Evolutionary conservation across 2,329 filamentous ascomycete genomes (phyloP).

Genomic region (Colletotrichum gloeosporioides): DNA sequence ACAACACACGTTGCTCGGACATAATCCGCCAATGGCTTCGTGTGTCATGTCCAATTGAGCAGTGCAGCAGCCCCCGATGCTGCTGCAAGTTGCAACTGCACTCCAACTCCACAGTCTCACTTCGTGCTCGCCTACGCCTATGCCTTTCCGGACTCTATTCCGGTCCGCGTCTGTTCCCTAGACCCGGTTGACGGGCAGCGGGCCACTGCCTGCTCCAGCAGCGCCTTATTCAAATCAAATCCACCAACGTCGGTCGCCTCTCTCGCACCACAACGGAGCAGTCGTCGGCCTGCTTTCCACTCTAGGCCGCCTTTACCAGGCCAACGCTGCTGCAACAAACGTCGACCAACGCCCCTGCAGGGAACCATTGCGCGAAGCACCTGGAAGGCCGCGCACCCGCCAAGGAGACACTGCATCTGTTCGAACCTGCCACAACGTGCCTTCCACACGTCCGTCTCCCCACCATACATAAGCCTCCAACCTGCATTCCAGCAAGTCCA

Average conservation of each 20-base stretch:
- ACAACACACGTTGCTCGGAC: neutral
- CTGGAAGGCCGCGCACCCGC: neutral
- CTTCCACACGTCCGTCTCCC: neutral
- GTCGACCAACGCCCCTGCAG: neutral
- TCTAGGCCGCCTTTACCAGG: neutral
- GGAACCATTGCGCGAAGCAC: neutral
- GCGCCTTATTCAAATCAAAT: neutral
- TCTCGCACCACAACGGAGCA: neutral
- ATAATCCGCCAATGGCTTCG: neutral
- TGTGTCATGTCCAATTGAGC: neutral
- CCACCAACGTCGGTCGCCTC: neutral
- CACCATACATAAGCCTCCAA: slow-evolving; percentile 14
- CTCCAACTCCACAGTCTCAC: slow-evolving; percentile 1
- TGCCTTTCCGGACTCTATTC: neutral
- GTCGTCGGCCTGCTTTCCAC: neutral
- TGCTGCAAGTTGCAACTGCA: neutral
- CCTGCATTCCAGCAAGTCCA: slow-evolving; percentile 13
- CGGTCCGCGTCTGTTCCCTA: neutral
- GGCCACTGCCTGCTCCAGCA: neutral
- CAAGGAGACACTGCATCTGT: slow-evolving; percentile 7
- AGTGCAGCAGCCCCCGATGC: neutral
- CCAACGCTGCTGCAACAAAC: neutral
- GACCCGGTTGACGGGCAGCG: slow-evolving; percentile 11
- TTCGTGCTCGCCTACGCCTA: neutral
- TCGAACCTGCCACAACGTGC: neutral